A percentile compares a stretch with the other conserved stretches of the same genome.
Conservation (phyloP, 352 stramenopile genomes). For the Pythium plurisporium region DNA sequence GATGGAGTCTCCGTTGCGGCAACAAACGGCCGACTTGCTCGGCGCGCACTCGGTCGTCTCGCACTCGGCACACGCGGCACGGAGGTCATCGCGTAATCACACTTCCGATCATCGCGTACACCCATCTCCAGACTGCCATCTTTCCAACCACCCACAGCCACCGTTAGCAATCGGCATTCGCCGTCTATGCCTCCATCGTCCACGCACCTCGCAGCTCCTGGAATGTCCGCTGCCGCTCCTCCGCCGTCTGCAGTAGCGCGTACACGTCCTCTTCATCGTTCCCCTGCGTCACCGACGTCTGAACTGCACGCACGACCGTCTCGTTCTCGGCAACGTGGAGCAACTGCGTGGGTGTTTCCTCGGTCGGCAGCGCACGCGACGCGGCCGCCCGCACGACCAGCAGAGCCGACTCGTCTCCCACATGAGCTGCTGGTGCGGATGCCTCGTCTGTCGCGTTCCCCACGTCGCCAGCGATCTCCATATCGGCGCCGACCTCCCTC, state of each 20-base stretch:
- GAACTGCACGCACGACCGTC: no score
- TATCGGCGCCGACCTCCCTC: no score
- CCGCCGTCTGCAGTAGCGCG: constrained; percentile 5
- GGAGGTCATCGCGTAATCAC: constrained; percentile 16
- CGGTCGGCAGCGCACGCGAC: no score
- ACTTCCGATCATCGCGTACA: constrained; percentile 15
- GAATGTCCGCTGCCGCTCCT: constrained; percentile 13
- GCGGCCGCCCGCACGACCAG: no score
- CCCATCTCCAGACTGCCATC: constrained; percentile 8
- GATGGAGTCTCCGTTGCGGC: background rate
- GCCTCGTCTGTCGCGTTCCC: no score
- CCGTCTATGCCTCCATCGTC: background rate
- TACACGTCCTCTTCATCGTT: background rate
- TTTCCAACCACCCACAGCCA: background rate
- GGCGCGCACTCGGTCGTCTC: background rate
- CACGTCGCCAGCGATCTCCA: no score
- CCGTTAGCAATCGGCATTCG: background rate
- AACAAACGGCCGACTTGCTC: background rate
- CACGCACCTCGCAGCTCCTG: constrained; percentile 10
- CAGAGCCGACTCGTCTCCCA: no score
- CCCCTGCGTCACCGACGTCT: no score
- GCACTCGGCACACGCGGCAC: constrained; percentile 7
- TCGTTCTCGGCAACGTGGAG: no score
- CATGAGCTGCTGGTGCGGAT: no score
- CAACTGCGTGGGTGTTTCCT: no score